phyloP scores from a whole-genome alignment of 352 stramenopile species.

The Globisporangium iwayamae region DNA sequence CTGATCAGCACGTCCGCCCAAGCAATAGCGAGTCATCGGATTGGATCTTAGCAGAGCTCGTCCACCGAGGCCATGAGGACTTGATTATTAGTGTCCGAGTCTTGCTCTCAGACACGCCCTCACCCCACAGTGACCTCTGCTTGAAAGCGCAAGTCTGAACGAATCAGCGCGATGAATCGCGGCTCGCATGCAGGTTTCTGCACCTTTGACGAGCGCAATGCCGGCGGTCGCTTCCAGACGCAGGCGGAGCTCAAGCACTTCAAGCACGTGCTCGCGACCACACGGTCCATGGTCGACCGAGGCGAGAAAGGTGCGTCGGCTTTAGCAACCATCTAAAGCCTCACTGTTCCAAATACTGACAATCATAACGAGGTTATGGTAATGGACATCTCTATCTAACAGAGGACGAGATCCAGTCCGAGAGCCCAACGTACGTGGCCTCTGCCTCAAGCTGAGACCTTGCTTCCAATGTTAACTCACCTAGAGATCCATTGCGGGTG shows the following conservation, averaged over 20 bases:
- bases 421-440: slow-evolving; percentile 41
- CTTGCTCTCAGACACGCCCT: no score
- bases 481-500: neutral
- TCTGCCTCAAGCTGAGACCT: neutral
- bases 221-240: slow-evolving; percentile 67
- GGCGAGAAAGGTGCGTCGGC: slow-evolving; percentile 42
- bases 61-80: neutral
- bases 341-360: neutral
- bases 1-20: neutral
- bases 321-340: neutral
- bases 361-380: neutral
- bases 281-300: slow-evolving; percentile 41
- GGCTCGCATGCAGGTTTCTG: slow-evolving; percentile 64
- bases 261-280: slow-evolving; percentile 62
- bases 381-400: neutral
- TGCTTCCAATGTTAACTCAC: neutral
- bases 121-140: neutral
- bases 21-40: neutral
- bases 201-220: slow-evolving; percentile 76
- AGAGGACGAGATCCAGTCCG: slow-evolving; percentile 40
- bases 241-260: slow-evolving; percentile 74
- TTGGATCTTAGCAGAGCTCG: neutral
- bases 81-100: neutral
- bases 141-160: neutral
- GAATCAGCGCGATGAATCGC: slow-evolving; percentile 41